Evolutionary conservation across 352 stramenopile genomes (phyloP).

Genomic region (Globisporangium yorkense): DNA sequence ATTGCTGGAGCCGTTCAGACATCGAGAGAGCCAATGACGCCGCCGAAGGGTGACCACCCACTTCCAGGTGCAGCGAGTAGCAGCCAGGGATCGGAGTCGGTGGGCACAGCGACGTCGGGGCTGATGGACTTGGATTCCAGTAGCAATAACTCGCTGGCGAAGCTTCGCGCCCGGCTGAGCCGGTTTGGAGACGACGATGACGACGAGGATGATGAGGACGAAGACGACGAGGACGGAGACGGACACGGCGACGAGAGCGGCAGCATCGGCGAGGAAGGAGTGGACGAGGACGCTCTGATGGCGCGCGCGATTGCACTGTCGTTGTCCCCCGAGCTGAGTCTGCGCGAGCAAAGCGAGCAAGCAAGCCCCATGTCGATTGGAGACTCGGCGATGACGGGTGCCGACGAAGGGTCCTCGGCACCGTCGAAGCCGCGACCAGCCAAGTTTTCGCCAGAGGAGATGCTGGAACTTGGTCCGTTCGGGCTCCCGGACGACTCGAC

Average conservation of each 20-base stretch:
- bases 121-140: conserved; percentile 74
- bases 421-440: conserved; percentile 34
- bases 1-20: not conserved
- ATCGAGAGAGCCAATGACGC: conserved; percentile 27
- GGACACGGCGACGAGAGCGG: conserved; percentile 37
- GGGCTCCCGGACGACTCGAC: conserved; percentile 27
- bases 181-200: conserved; percentile 49
- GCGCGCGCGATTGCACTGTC: conserved; percentile 84
- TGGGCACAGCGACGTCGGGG: conserved; percentile 14
- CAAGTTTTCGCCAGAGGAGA: conserved; percentile 63
- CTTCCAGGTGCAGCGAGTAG: not conserved
- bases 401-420: conserved; percentile 1
- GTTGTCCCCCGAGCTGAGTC: conserved; percentile 72
- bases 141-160: conserved; percentile 44
- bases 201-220: conserved; percentile 52
- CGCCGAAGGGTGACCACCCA: conserved; percentile 20
- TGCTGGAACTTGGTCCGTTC: conserved; percentile 66
- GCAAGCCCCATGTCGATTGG: conserved; percentile 16
- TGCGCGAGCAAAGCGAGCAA: conserved; percentile 49
- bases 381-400: conserved; percentile 13
- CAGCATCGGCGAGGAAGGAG: conserved; percentile 53
- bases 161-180: conserved; percentile 56
- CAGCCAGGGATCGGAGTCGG: conserved; percentile 18
- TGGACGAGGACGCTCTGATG: conserved; percentile 88
- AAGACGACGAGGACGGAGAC: conserved; percentile 54